Base-by-base conservation (phyloP, 2,329 filamentous ascomycete species). In the Westerdykella ornata region DNA sequence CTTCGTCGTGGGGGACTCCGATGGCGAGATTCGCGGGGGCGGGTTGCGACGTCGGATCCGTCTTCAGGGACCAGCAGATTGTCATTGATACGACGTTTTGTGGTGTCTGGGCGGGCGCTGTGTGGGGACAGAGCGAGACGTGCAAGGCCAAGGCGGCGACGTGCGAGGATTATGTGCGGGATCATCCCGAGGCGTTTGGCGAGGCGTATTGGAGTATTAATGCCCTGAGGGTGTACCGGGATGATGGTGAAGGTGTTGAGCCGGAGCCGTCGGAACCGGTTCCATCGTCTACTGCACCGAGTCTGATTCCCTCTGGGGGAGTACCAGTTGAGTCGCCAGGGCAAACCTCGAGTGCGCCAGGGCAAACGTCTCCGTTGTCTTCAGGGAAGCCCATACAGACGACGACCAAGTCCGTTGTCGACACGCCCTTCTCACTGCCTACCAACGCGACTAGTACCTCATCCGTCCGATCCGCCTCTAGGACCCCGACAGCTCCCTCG, bases 81-180 rank as follows among this genome's bases (percentile, higher is more conserved):
- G 77, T 90, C 48, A 82, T 92, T 65, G 80, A 90, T 67, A 92
- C 82, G 1, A 85, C 84, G 5, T 87, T 94, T 63, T 96, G 89
- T 65, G 89, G 89, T 15, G 78, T 84, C 58, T 95, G 88, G 88
- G 88, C 88, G 6, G 86, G 86, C 17, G 62, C 70, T 32, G 78
- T 81, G 26, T 94, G 84, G 82, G 30, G 16, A 33, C 56, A 58
- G 37, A 57, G 63, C 22, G 73, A 81, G 45, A 73, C 75, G 33
- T 89, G 85, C 63, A 67, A 73, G 1, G 67, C 74, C 31, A 71
- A 78, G 50, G 84, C 79, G 0, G 47, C 66, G 30, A 81, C 80
- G 1, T 95, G 89, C 70, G 60, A 81, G 19, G 77, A 79, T 17
- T 94, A 80, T 61, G 88, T 94, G 16, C 72, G 73, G 41, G 70